phyloP scores from a whole-genome alignment of 2,329 filamentous ascomycete species.

The Neonectria magnoliae region DNA sequence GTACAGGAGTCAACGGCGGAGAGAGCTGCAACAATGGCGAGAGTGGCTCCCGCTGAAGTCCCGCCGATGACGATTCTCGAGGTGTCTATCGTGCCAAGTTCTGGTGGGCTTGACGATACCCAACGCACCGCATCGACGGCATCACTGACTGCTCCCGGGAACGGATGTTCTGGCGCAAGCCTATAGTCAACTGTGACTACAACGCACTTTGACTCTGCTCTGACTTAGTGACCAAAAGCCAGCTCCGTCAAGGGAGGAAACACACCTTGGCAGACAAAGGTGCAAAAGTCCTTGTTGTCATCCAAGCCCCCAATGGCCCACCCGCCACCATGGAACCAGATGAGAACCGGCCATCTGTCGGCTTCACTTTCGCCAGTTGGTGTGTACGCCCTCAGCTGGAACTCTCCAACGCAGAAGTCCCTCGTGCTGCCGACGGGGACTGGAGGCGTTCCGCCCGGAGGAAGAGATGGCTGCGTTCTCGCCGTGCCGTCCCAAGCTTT shows the following conservation, averaged over 20 bases:
- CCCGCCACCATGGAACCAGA: conserved; percentile 51
- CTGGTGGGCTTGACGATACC: conserved; percentile 21
- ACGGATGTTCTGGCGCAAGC: conserved; percentile 45
- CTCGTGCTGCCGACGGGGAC: conserved; percentile 35
- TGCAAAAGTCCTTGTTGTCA: conserved; percentile 46
- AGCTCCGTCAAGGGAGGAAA: background rate
- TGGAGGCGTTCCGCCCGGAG: conserved; percentile 27
- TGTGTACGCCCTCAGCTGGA: conserved; percentile 41
- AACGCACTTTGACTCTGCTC: conserved; percentile 27
- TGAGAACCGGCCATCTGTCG: conserved; percentile 43
- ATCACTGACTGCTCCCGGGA: conserved; percentile 44
- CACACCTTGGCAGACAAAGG: conserved; percentile 38
- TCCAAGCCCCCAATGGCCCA: conserved; percentile 47
- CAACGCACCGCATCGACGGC: conserved; percentile 39
- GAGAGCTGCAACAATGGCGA: conserved; percentile 19
- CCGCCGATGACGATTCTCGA: conserved; percentile 38
- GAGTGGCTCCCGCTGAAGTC: conserved; percentile 35
- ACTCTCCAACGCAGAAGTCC: conserved; percentile 38
- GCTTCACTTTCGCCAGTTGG: conserved; percentile 31
- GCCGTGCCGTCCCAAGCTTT: conserved; percentile 44
- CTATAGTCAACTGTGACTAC: conserved; percentile 45
- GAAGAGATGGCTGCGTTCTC: conserved; percentile 34
- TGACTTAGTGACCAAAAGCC: background rate
- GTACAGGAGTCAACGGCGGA: background rate
- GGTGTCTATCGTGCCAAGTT: conserved; percentile 32